These are phyloP conservation scores for Funneliformis caledonium DNA, from an alignment of 371 early-diverging fungal species.

Conservation along the genomic window DNA sequence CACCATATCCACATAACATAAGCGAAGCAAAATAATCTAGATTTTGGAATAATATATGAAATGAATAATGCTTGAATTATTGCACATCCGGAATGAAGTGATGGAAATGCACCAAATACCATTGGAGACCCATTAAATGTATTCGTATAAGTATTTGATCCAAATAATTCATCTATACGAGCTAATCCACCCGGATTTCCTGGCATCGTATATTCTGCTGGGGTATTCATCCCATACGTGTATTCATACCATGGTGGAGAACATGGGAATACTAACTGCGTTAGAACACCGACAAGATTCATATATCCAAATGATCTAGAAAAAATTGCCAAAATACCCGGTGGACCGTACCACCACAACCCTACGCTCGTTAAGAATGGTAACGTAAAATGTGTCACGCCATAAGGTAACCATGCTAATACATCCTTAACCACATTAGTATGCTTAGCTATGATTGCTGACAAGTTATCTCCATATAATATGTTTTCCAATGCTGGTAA, in stretches of 20 bases:
- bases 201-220: constrained; percentile 71
- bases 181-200: constrained; percentile 75
- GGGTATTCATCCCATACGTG: constrained; percentile 57
- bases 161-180: constrained; percentile 71
- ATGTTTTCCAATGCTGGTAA: constrained; percentile 73
- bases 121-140: constrained; percentile 75
- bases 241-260: constrained; percentile 78
- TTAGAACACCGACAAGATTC: constrained; percentile 72
- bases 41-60: constrained; percentile 54
- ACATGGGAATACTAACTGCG: constrained; percentile 70
- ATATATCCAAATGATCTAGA: constrained; percentile 69
- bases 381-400: constrained; percentile 70
- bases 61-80: constrained; percentile 68
- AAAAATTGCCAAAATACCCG: constrained; percentile 60
- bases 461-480: constrained; percentile 69
- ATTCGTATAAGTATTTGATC: constrained; percentile 64
- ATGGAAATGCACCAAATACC: constrained; percentile 80
- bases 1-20: constrained; percentile 79
- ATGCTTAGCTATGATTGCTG: constrained; percentile 63
- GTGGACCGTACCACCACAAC: constrained; percentile 59
- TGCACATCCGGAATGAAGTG: constrained; percentile 75
- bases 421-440: constrained; percentile 63
- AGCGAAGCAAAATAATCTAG: constrained; percentile 53
- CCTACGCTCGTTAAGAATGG: constrained; percentile 59
- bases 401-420: constrained; percentile 75